These are phyloP conservation scores for Wickerhamiella spandovensis DNA, from an alignment of 805 yeast genomes.

Conservation along the genomic window DNA sequence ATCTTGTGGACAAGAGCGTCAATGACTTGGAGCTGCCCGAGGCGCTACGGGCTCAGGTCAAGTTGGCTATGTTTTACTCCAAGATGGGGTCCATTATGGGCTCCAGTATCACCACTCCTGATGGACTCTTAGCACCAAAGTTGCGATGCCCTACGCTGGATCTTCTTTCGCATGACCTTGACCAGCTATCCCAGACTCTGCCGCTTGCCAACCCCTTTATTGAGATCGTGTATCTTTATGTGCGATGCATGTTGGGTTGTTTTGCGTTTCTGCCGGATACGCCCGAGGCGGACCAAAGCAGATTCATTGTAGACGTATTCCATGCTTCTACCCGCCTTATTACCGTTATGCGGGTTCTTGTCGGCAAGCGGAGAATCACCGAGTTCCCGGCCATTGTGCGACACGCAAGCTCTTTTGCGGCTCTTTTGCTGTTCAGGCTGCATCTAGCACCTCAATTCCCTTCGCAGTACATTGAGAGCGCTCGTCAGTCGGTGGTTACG, in stretches of 20 bases:
- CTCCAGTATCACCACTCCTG: slow-evolving; percentile 68
- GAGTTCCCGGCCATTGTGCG: slow-evolving; percentile 80
- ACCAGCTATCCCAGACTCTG: slow-evolving; percentile 51
- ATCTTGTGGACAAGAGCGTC: slow-evolving; percentile 64
- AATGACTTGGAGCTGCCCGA: slow-evolving; percentile 37
- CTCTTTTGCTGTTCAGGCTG: slow-evolving; percentile 62
- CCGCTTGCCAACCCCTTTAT: slow-evolving; percentile 51
- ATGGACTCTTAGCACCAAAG: slow-evolving; percentile 75
- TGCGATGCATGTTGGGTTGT: slow-evolving; percentile 68
- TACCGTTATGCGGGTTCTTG: slow-evolving; percentile 58
- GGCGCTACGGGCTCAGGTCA: slow-evolving; percentile 48
- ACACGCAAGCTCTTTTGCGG: slow-evolving; percentile 69
- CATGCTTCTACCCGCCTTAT: slow-evolving; percentile 68
- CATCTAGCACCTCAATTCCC: slow-evolving; percentile 67
- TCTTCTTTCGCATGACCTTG: slow-evolving; percentile 67
- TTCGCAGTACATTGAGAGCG: slow-evolving; percentile 62
- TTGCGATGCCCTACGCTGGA: slow-evolving; percentile 69
- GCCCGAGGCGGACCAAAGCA: slow-evolving; percentile 73
- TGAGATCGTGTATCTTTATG: slow-evolving; percentile 67
- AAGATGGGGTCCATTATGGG: slow-evolving; percentile 80
- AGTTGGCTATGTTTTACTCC: slow-evolving; percentile 69
- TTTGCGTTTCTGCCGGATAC: slow-evolving; percentile 74
- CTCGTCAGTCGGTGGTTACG: slow-evolving; percentile 86
- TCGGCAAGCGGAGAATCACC: slow-evolving; percentile 55
- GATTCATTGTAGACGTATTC: slow-evolving; percentile 71